Conservation (phyloP, 129 eudicot genomes). For the Kitagawia praeruptora region DNA sequence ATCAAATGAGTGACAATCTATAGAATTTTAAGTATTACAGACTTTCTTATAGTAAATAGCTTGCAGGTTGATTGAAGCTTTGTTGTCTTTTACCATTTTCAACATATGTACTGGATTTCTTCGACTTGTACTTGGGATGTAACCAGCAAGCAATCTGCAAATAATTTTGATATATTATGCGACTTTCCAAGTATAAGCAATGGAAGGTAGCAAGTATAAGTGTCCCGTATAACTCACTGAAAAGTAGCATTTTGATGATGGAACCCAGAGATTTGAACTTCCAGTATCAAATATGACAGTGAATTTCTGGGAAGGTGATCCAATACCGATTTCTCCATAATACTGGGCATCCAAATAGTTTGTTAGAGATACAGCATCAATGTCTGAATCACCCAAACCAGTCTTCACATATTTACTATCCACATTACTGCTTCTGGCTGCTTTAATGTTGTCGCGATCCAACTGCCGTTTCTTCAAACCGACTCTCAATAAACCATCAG, state of each 20-base stretch:
- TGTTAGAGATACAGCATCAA: neutral
- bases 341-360: constrained; percentile 9
- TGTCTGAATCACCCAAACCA: constrained; percentile 11
- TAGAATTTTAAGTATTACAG: neutral
- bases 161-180: neutral
- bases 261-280: constrained; percentile 14
- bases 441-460: constrained; percentile 6
- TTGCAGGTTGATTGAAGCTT: neutral
- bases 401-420: constrained; percentile 5
- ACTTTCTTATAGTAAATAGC: neutral
- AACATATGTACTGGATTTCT: constrained; percentile 5
- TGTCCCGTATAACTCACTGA: constrained; percentile 6
- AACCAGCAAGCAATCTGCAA: constrained; percentile 12
- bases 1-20: neutral
- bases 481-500: constrained; percentile 9
- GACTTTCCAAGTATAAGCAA: neutral
- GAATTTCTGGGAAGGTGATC: constrained; percentile 6
- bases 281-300: constrained; percentile 11
- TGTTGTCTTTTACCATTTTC: constrained; percentile 1
- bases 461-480: constrained; percentile 9
- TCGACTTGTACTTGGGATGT: constrained; percentile 8
- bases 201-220: neutral
- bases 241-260: constrained; percentile 14
- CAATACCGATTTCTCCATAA: constrained; percentile 11
- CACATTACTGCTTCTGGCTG: constrained; percentile 3